These are phyloP conservation scores for Bonia amplexicaulis DNA, from an alignment of 176 grass and related monocot genomes.

Conservation along the genomic window DNA sequence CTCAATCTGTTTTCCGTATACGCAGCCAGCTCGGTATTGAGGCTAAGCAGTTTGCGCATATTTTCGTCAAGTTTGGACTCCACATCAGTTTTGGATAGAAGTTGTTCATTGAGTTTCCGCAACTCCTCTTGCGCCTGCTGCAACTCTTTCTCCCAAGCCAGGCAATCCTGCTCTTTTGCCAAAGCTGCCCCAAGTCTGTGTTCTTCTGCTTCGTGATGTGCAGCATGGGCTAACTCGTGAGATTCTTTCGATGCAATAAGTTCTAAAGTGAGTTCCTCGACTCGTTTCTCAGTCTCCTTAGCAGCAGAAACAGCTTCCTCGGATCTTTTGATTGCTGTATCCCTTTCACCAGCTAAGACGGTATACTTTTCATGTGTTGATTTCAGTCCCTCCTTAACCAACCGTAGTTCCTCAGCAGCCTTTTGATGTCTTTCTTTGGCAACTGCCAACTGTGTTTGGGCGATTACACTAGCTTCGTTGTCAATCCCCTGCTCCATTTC, in stretches of 20 bases:
- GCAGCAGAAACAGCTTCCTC: slow-evolving; percentile 43
- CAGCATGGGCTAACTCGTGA: slow-evolving; percentile 64
- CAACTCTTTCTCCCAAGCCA: slow-evolving; percentile 80
- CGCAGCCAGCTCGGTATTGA: slow-evolving; percentile 56
- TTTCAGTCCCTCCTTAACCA: slow-evolving; percentile 47
- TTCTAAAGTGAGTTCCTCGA: slow-evolving; percentile 77
- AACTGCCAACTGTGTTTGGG: slow-evolving; percentile 59
- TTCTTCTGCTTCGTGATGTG: slow-evolving; percentile 82
- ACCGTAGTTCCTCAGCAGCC: slow-evolving; percentile 60
- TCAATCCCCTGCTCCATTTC: slow-evolving; percentile 75
- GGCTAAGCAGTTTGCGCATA: slow-evolving; percentile 36
- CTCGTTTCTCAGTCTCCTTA: slow-evolving; percentile 50
- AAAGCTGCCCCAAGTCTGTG: slow-evolving; percentile 65
- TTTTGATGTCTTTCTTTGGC: slow-evolving; percentile 66
- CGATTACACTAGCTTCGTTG: slow-evolving; percentile 61
- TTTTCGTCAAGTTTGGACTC: slow-evolving; percentile 51
- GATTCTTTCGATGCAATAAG: slow-evolving; percentile 67
- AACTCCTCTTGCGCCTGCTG: slow-evolving; percentile 68
- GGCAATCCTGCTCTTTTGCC: slow-evolving; percentile 72
- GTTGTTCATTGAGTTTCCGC: slow-evolving; percentile 51
- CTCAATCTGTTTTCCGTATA: slow-evolving; percentile 57
- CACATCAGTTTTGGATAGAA: slow-evolving; percentile 42
- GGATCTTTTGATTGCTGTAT: slow-evolving; percentile 46
- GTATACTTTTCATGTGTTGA: slow-evolving; percentile 59
- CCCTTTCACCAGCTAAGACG: slow-evolving; percentile 55